These are phyloP conservation scores for Citrus unshiu DNA, from an alignment of 345 rosid species.

Conservation along the genomic window DNA sequence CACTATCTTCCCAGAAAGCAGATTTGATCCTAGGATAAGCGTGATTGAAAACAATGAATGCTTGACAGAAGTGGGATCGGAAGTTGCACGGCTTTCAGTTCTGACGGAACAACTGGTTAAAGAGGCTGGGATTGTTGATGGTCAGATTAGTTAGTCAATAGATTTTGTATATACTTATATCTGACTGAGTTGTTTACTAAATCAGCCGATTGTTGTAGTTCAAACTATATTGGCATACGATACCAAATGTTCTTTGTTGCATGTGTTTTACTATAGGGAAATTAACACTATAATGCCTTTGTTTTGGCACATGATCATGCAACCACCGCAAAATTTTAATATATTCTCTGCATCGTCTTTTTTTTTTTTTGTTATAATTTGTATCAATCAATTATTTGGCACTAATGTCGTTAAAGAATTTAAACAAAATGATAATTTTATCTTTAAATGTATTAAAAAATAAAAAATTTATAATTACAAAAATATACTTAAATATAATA, in stretches of 20 bases:
- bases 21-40: slow-evolving; percentile 8
- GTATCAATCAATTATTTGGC: too few relatives aligned
- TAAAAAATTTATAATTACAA: too few relatives aligned
- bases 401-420: too few relatives aligned
- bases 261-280: not conserved
- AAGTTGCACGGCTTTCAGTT: slow-evolving; percentile 51
- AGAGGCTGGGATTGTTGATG: slow-evolving; percentile 54
- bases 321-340: too few relatives aligned
- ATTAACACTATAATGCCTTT: too few relatives aligned
- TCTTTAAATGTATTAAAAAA: too few relatives aligned
- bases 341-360: accelerated
- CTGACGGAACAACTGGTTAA: slow-evolving; percentile 62
- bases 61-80: slow-evolving; percentile 46
- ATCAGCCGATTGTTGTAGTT: slow-evolving; percentile 3
- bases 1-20: slow-evolving; percentile 9
- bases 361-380: too few relatives aligned
- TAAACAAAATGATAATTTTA: too few relatives aligned
- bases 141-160: slow-evolving; percentile 10
- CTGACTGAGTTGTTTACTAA: not conserved
- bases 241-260: not conserved
- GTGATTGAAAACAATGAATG: slow-evolving; percentile 31
- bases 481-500: too few relatives aligned
- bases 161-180: slow-evolving; percentile 10
- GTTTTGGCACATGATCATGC: too few relatives aligned
- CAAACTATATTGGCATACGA: not conserved